Conservation (phyloP, 805 yeast species). For the Yarrowia bubula region DNA sequence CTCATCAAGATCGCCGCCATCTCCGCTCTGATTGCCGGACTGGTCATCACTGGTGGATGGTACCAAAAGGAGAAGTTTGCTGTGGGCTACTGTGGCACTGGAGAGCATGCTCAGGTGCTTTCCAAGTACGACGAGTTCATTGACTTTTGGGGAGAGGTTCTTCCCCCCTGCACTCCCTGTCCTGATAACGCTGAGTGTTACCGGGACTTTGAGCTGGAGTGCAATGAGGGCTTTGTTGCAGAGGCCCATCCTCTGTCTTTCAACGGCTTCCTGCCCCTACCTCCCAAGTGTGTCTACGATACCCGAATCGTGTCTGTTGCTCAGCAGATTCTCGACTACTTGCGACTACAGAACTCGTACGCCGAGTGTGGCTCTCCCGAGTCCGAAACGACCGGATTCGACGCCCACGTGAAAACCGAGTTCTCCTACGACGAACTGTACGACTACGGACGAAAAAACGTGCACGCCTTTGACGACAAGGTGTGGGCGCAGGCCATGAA, state of each 20-base stretch:
- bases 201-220: constrained; percentile 56
- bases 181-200: constrained; percentile 80
- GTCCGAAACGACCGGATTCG: constrained; percentile 32
- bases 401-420: background rate
- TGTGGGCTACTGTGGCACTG: constrained; percentile 70
- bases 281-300: constrained; percentile 72
- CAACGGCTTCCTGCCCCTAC: constrained; percentile 57
- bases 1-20: constrained; percentile 13
- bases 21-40: constrained; percentile 37
- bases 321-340: constrained; percentile 60
- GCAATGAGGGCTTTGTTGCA: constrained; percentile 53
- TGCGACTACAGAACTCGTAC: constrained; percentile 68
- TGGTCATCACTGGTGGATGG: constrained; percentile 51
- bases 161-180: constrained; percentile 71
- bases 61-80: constrained; percentile 61
- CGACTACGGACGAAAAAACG: constrained; percentile 5
- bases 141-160: constrained; percentile 45
- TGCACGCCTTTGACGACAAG: constrained; percentile 25
- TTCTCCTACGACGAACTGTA: constrained; percentile 19
- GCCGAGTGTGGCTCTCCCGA: constrained; percentile 49
- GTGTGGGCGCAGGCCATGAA: constrained; percentile 27
- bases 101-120: constrained; percentile 33
- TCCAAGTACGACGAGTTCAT: constrained; percentile 36
- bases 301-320: constrained; percentile 62
- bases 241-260: constrained; percentile 38